Evolutionary conservation across 495 filamentous ascomycete species (phyloP).

Genomic region (Neurospora sp.): DNA sequence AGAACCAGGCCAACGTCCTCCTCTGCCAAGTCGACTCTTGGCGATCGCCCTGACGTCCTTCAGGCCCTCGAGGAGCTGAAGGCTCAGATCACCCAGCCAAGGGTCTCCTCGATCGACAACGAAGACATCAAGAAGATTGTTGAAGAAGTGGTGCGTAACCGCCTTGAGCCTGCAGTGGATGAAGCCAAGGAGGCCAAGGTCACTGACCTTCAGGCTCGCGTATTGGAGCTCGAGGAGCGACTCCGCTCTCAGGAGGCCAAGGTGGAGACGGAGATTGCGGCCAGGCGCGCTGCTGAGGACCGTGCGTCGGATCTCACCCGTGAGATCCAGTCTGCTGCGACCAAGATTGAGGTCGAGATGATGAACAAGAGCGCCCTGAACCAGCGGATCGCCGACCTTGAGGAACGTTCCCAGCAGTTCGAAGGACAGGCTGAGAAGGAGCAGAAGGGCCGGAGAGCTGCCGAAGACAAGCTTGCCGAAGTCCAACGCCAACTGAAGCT

Average conservation of each 20-base stretch:
- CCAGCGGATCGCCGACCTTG: slow-evolving; percentile 37
- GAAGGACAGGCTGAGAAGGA: slow-evolving; percentile 45
- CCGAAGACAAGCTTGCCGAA: slow-evolving; percentile 65
- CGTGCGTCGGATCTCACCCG: slow-evolving; percentile 31
- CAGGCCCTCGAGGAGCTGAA: slow-evolving; percentile 37
- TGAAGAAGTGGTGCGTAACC: slow-evolving; percentile 46
- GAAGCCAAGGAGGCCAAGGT: slow-evolving; percentile 20
- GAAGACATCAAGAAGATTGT: slow-evolving; percentile 50
- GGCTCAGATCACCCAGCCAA: slow-evolving; percentile 34
- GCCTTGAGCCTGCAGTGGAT: slow-evolving; percentile 27
- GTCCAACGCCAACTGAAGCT: slow-evolving; percentile 58
- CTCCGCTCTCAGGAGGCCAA: slow-evolving; percentile 33
- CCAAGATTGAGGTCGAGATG: slow-evolving; percentile 41
- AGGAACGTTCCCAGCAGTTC: slow-evolving; percentile 31
- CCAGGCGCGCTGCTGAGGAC: slow-evolving; percentile 33
- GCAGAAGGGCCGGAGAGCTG: slow-evolving; percentile 50
- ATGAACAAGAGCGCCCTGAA: slow-evolving; percentile 39
- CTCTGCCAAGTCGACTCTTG: slow-evolving; percentile 1
- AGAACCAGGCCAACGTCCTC: slow-evolving; percentile 15
- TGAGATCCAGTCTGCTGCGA: slow-evolving; percentile 37
- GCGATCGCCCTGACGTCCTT: slow-evolving; percentile 23
- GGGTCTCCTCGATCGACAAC: slow-evolving; percentile 33
- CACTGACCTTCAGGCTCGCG: slow-evolving; percentile 28
- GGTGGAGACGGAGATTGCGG: slow-evolving; percentile 28
- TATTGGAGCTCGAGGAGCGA: slow-evolving; percentile 34